These are phyloP conservation scores for Bathelium albidoporum DNA, from an alignment of 495 filamentous ascomycete species.

Conservation along the genomic window DNA sequence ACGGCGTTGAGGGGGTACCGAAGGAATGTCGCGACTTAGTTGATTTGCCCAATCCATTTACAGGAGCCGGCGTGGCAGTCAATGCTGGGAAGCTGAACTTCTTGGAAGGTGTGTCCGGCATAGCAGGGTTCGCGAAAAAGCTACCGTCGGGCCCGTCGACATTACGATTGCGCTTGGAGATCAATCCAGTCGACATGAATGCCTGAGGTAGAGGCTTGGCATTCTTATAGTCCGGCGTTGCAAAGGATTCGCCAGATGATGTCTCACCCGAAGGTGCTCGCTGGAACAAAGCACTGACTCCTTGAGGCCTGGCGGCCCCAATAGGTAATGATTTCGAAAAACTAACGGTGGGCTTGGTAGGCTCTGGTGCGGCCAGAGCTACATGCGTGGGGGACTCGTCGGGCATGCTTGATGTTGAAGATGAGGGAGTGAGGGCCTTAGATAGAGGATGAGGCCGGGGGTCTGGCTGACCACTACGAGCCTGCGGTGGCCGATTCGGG, in stretches of 20 bases:
- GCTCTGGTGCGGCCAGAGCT: conserved; percentile 45
- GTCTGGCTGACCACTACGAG: conserved; percentile 16
- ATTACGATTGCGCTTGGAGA: conserved; percentile 68
- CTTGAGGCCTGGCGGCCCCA: conserved; percentile 41
- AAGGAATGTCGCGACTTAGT: conserved; percentile 52
- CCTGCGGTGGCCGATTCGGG: not conserved
- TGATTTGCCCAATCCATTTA: conserved; percentile 45
- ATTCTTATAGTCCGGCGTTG: conserved; percentile 75
- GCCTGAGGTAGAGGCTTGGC: conserved; percentile 76
- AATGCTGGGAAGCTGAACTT: conserved; percentile 55
- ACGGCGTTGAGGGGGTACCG: conserved; percentile 51
- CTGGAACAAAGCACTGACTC: conserved; percentile 21
- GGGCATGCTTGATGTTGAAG: conserved; percentile 63
- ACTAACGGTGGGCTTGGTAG: conserved; percentile 41
- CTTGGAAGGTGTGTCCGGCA: conserved; percentile 96
- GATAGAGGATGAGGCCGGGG: conserved; percentile 75
- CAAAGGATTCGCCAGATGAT: conserved; percentile 47
- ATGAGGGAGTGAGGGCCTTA: conserved; percentile 71
- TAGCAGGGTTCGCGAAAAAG: conserved; percentile 40
- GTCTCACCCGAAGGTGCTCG: conserved; percentile 9
- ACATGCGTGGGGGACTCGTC: conserved; percentile 61
- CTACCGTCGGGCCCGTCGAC: conserved; percentile 41
- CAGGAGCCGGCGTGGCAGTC: conserved; percentile 27
- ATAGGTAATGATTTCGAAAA: conserved; percentile 76
- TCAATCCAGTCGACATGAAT: conserved; percentile 87